These are phyloP conservation scores for Erigeron philadelphicus DNA, from an alignment of 140 eudicot genomes.

Conservation along the genomic window DNA sequence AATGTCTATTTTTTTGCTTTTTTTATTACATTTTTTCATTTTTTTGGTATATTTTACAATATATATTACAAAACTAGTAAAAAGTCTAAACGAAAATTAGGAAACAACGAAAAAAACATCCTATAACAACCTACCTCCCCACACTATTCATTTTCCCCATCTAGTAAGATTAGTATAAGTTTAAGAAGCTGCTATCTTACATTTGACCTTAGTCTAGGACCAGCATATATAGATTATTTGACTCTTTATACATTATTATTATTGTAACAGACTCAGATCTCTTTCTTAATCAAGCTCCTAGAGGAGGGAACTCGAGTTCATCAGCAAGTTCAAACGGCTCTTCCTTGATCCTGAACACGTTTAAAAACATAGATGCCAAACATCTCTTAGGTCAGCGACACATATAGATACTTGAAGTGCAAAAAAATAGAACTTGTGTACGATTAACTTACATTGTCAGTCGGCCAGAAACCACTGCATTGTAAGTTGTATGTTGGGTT, in stretches of 20 bases:
- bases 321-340: constrained; percentile 31
- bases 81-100: background rate
- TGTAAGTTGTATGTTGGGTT: background rate
- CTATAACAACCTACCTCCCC: background rate
- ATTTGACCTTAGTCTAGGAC: background rate
- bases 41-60: constrained; percentile 3
- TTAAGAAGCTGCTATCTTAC: background rate
- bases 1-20: background rate
- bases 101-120: background rate
- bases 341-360: constrained; percentile 33
- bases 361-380: background rate
- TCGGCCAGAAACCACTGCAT: background rate
- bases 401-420: background rate
- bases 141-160: background rate
- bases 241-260: constrained; percentile 6
- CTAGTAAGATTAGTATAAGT: background rate
- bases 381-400: background rate
- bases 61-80: constrained; percentile 15
- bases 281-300: constrained; percentile 27
- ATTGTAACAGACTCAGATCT: background rate
- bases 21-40: constrained; percentile 6
- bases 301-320: constrained; percentile 57
- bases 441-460: constrained; percentile 27
- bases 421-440: background rate
- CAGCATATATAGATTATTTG: background rate